Evolutionary conservation across 2,329 filamentous ascomycete species (phyloP), one percentile per base, ranked within the genome.

Genomic region (Stagonosporopsis rhizophila): DNA sequence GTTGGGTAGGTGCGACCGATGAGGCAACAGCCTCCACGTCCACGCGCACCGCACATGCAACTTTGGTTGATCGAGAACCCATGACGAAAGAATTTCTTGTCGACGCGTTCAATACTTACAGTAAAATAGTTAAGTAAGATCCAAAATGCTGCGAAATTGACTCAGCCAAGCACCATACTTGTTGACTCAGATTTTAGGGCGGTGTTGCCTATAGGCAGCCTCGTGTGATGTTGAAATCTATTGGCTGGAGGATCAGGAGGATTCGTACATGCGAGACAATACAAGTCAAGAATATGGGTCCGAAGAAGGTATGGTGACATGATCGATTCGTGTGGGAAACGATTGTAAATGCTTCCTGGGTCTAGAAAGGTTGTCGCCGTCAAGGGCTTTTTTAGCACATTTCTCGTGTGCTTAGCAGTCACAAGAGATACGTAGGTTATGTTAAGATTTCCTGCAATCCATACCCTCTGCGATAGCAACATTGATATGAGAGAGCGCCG

Each of bases 161-260:
- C 48, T 67, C 62, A 67, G n/a, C 17, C 15, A 56, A 20, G n/a
- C 49, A 39, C 15, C 37, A 41, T 51, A 47, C 28, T 47, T 39
- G 39, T 64, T 68, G 68, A 67, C 56, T 68, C 61, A 68, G 65
- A 58, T 3, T 20, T 40, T 47, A 59, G 47, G 58, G 61, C 58
- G 61, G 59, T 61, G 67, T 46, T 71, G 68, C 68, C 66, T 70
- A 57, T 59, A 68, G 68, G 66, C 64, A 69, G 60, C 70, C 66
- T 67, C 50, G 58, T 28, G 49, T 41, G 17, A 44, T 44, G 19
- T 39, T 28, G 38, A 40, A 50, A 34, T 28, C 57, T 53, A 68
- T 70, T 70, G 67, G 68, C 52, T 46, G 11, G 19, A n/a, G 27
- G 20, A 7, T n/a, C 35, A 37, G 6, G 30, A 54, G 27, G 52